Conservation (phyloP, 768 basidiomycete species). For the Cystobasidium tubakii region DNA sequence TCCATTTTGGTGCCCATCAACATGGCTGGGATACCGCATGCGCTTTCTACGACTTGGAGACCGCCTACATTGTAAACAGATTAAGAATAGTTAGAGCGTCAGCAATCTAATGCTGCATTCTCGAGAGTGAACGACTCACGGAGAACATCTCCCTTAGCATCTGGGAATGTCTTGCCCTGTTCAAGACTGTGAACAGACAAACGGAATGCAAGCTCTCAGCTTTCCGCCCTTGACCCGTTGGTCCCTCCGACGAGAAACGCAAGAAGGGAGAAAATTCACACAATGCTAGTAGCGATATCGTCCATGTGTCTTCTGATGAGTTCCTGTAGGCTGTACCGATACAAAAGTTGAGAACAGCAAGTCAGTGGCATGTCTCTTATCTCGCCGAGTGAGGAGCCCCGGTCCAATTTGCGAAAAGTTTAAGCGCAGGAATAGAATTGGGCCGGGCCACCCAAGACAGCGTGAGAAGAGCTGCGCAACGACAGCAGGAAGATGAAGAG, state of each 20-base stretch:
- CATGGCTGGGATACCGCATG: slow-evolving; percentile 71
- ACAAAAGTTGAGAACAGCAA: not conserved
- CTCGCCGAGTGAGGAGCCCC: not conserved
- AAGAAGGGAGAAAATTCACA: slow-evolving; percentile 47
- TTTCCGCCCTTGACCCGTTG: no score
- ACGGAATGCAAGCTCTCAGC: not conserved
- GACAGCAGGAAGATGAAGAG: no score
- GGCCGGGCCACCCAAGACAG: no score
- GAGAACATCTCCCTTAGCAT: slow-evolving; percentile 90
- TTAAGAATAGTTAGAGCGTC: slow-evolving; percentile 47
- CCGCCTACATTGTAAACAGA: slow-evolving; percentile 13
- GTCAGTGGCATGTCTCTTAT: no score
- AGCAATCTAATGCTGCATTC: no score
- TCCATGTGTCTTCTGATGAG: slow-evolving; percentile 79
- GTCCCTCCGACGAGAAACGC: no score
- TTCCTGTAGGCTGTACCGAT: slow-evolving; percentile 66
- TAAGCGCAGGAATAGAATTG: not conserved
- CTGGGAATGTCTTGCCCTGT: slow-evolving; percentile 61
- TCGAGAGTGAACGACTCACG: slow-evolving; percentile 56
- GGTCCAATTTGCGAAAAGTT: not conserved
- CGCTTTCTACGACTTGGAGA: slow-evolving; percentile 52
- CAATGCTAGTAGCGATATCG: slow-evolving; percentile 78
- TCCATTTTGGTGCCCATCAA: slow-evolving; percentile 88
- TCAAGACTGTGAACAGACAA: slow-evolving; percentile 18
- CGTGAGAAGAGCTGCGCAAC: no score